phyloP scores from a whole-genome alignment of 2,329 filamentous ascomycete species.

The Sodiomyces alkalinus region DNA sequence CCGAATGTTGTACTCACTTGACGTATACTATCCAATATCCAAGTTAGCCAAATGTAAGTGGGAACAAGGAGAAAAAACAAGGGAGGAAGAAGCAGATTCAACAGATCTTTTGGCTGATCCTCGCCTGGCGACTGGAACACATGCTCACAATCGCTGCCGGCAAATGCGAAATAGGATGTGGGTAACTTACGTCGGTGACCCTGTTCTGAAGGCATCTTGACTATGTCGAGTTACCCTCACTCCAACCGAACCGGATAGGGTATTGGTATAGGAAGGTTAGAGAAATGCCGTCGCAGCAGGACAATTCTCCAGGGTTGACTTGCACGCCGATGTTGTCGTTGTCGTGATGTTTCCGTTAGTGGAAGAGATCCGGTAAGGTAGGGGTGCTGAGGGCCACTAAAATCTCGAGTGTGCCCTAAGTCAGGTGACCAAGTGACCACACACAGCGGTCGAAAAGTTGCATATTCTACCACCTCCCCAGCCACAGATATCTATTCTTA shows the following conservation, averaged over 20 bases:
- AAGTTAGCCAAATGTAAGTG: too few species aligned
- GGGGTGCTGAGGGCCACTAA: slow-evolving; percentile 11
- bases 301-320: slow-evolving; percentile 22
- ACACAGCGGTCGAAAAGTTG: too few species aligned
- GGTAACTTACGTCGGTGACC: slow-evolving; percentile 71
- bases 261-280: slow-evolving; percentile 22
- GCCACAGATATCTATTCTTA: too few species aligned
- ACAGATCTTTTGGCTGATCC: too few species aligned
- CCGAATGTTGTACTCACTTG: slow-evolving; percentile 49
- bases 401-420: slow-evolving; percentile 8
- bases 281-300: slow-evolving; percentile 30
- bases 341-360: slow-evolving; percentile 4
- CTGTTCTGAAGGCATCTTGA: slow-evolving; percentile 78
- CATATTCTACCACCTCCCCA: too few species aligned
- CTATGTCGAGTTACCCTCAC: slow-evolving; percentile 32
- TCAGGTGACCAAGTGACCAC: slow-evolving; percentile 1
- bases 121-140: neutral
- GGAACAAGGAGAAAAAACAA: too few species aligned
- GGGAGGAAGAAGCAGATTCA: too few species aligned
- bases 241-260: slow-evolving; percentile 23
- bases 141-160: neutral
- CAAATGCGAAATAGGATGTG: slow-evolving; percentile 3
- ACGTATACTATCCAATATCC: slow-evolving; percentile 55
- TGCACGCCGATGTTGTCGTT: slow-evolving; percentile 20
- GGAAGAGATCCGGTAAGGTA: slow-evolving; percentile 8